Conservation (phyloP, 805 yeast genomes). For the Cyberlindnera petersonii region DNA sequence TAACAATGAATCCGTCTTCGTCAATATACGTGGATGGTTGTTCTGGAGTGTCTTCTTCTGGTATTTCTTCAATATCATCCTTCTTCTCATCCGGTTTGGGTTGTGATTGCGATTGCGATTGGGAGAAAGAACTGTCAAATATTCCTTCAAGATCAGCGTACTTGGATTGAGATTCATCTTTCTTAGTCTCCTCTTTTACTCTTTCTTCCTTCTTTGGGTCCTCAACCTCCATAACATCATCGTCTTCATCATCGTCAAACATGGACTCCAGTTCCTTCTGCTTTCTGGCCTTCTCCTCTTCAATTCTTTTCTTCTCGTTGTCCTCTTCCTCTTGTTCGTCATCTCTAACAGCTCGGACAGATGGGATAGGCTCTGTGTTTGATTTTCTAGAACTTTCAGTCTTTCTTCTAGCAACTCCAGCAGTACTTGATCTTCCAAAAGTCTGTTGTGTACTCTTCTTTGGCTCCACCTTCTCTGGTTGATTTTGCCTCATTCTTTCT, state of each 20-base stretch:
- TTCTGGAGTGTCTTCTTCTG: slow-evolving; percentile 13
- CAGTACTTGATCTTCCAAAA: background rate
- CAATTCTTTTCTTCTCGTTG: slow-evolving; percentile 10
- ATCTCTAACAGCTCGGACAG: slow-evolving; percentile 8
- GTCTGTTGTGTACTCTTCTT: slow-evolving; percentile 11
- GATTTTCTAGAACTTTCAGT: slow-evolving; percentile 12
- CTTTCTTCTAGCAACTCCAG: slow-evolving; percentile 6
- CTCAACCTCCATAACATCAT: slow-evolving; percentile 10
- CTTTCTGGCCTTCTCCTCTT: slow-evolving; percentile 12
- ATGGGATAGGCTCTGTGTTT: slow-evolving; percentile 11
- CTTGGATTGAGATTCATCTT: slow-evolving; percentile 4
- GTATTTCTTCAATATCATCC: background rate
- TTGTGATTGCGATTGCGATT: slow-evolving; percentile 15
- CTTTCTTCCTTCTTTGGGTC: background rate
- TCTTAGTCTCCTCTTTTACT: background rate
- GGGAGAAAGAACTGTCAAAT: slow-evolving; percentile 21
- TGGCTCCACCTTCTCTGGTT: slow-evolving; percentile 6
- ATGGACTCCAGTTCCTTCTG: slow-evolving; percentile 31
- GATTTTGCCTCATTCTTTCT: too few species aligned
- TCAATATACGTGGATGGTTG: slow-evolving; percentile 33
- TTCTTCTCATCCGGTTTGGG: slow-evolving; percentile 1
- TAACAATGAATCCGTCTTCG: slow-evolving; percentile 49
- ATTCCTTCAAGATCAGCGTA: slow-evolving; percentile 20
- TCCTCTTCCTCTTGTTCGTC: slow-evolving; percentile 18
- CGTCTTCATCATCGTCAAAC: slow-evolving; percentile 34